Conservation (phyloP, 2,329 filamentous ascomycete species). For the Arthrocladium fulminans region DNA sequence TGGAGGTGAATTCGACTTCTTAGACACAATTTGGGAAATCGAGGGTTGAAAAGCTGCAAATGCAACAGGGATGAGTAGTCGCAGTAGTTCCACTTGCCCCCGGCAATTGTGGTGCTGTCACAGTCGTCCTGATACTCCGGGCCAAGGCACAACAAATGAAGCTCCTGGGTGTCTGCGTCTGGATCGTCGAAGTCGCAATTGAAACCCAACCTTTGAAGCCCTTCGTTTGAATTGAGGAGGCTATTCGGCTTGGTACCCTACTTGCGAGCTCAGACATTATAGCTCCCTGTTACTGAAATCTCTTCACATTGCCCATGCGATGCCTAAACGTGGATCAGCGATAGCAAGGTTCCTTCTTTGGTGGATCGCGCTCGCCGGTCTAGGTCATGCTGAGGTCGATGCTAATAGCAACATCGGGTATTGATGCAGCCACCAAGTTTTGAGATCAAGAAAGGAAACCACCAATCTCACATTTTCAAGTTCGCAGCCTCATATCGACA, state of each 20-base stretch:
- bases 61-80: slow-evolving; percentile 31
- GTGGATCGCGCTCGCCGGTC: slow-evolving; percentile 11
- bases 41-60: slow-evolving; percentile 25
- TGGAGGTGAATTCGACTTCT: slow-evolving; percentile 34
- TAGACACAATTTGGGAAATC: slow-evolving; percentile 24
- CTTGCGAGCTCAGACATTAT: slow-evolving; percentile 27
- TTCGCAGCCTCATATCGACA: neutral
- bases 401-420: slow-evolving; percentile 11
- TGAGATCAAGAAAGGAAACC: neutral
- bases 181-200: slow-evolving; percentile 28
- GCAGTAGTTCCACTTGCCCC: slow-evolving; percentile 25
- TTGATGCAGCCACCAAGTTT: neutral
- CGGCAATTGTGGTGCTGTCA: slow-evolving; percentile 19
- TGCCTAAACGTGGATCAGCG: slow-evolving; percentile 16
- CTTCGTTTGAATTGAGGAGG: slow-evolving; percentile 20
- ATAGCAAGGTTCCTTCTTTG: neutral
- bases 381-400: slow-evolving; percentile 28
- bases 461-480: neutral
- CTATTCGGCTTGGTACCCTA: slow-evolving; percentile 28
- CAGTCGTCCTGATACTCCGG: slow-evolving; percentile 13
- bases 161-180: slow-evolving; percentile 11
- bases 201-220: slow-evolving; percentile 27
- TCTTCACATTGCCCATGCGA: slow-evolving; percentile 29
- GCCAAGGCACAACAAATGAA: slow-evolving; percentile 15
- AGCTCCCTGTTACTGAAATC: slow-evolving; percentile 30